Evolutionary conservation across 257 asterid genomes (phyloP).

Genomic region (Solanum chilense): DNA sequence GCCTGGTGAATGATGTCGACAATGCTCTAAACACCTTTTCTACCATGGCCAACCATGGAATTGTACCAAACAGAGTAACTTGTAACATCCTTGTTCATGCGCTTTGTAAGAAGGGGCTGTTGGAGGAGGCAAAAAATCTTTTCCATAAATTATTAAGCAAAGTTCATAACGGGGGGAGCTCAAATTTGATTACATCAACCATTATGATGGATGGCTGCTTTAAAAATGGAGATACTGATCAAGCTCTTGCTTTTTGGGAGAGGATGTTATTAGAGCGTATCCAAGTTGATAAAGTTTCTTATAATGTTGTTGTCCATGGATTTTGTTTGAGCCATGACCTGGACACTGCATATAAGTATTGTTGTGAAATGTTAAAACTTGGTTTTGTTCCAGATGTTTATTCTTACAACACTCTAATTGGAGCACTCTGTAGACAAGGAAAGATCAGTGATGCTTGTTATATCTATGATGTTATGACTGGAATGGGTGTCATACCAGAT

Average conservation of each 20-base stretch:
- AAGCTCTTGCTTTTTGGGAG: slow-evolving; percentile 51
- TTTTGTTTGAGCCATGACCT: slow-evolving; percentile 40
- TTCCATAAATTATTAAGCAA: slow-evolving; percentile 43
- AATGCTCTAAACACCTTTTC: slow-evolving; percentile 54
- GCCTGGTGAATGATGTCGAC: slow-evolving; percentile 39
- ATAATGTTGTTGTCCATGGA: slow-evolving; percentile 66
- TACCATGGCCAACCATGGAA: slow-evolving; percentile 43
- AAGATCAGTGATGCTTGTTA: slow-evolving; percentile 58
- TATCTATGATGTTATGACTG: slow-evolving; percentile 49
- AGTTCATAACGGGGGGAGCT: slow-evolving; percentile 11
- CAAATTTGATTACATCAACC: slow-evolving; percentile 52
- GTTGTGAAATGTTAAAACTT: slow-evolving; percentile 51
- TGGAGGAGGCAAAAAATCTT: slow-evolving; percentile 42
- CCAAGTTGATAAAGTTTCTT: slow-evolving; percentile 52
- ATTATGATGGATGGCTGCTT: slow-evolving; percentile 66
- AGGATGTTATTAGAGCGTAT: slow-evolving; percentile 23
- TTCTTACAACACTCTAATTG: slow-evolving; percentile 61
- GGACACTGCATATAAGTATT: slow-evolving; percentile 26
- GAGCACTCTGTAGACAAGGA: slow-evolving; percentile 63
- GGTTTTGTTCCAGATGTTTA: slow-evolving; percentile 56
- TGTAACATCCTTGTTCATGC: slow-evolving; percentile 78
- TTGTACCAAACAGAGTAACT: slow-evolving; percentile 57
- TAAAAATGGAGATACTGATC: slow-evolving; percentile 48
- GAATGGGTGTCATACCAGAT: slow-evolving; percentile 67
- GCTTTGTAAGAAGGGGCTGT: slow-evolving; percentile 57